Conservation (phyloP, 2,329 filamentous ascomycete species). For the Microdochium trichocladiopsis region DNA sequence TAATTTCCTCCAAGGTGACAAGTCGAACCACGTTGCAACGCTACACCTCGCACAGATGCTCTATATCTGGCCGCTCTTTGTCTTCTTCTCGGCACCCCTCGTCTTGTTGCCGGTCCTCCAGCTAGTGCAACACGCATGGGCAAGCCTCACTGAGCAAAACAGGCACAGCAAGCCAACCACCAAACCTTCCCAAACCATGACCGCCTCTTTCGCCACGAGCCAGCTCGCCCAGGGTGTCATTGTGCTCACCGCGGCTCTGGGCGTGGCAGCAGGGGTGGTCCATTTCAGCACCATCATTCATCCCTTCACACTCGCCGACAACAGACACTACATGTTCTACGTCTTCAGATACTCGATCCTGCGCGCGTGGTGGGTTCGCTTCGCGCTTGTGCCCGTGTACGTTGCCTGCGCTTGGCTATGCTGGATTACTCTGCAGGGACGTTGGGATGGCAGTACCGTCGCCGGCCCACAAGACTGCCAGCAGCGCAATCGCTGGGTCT, state of each 20-base stretch:
- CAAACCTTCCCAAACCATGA: slow-evolving; percentile 9
- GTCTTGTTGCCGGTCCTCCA: slow-evolving; percentile 47
- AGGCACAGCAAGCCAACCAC: background rate
- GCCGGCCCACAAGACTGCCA: background rate
- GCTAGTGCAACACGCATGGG: slow-evolving; percentile 12
- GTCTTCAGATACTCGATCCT: slow-evolving; percentile 80
- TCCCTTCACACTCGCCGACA: slow-evolving; percentile 93
- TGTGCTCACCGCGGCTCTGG: slow-evolving; percentile 26
- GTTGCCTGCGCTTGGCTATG: slow-evolving; percentile 61
- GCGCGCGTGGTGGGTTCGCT: slow-evolving; percentile 55
- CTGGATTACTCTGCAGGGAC: slow-evolving; percentile 54
- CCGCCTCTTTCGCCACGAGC: slow-evolving; percentile 20
- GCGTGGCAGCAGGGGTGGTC: slow-evolving; percentile 42
- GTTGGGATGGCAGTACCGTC: no score
- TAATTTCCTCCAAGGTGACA: slow-evolving; percentile 60
- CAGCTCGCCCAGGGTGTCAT: slow-evolving; percentile 23
- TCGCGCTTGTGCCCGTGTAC: slow-evolving; percentile 64
- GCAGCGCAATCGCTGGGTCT: background rate
- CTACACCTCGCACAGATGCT: slow-evolving; percentile 88
- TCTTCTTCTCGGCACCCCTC: slow-evolving; percentile 83
- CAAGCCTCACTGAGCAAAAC: background rate
- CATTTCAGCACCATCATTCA: slow-evolving; percentile 88
- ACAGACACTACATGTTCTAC: slow-evolving; percentile 96
- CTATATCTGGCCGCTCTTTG: slow-evolving; percentile 86
- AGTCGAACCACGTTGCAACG: slow-evolving; percentile 86